Percentiles rank a stretch among this genome's conserved stretches.
Evolutionary conservation across 768 basidiomycete genomes (phyloP).

Genomic region (Coprinellus aureogranulatus): DNA sequence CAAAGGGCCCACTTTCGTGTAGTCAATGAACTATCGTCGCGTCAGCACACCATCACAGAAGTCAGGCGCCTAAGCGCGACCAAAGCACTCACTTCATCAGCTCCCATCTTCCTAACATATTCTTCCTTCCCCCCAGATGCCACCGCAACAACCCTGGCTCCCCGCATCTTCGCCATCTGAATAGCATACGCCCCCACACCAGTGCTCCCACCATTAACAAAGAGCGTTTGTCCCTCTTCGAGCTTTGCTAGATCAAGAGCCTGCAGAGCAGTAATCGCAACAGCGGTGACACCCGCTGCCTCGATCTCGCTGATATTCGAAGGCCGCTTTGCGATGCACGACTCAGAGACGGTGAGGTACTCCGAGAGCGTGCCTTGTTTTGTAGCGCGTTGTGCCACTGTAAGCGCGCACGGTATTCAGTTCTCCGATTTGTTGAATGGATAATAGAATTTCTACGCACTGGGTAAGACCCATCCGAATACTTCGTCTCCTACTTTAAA

Average conservation of each 20-base stretch:
- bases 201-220: slow-evolving; percentile 71
- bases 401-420: too few relatives aligned
- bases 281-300: slow-evolving; percentile 61
- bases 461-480: slow-evolving; percentile 50
- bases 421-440: too few relatives aligned
- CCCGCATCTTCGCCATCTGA: slow-evolving; percentile 66
- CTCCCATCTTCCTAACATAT: slow-evolving; percentile 58
- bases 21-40: slow-evolving; percentile 62
- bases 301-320: slow-evolving; percentile 48
- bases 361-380: slow-evolving; percentile 58
- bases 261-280: slow-evolving; percentile 58
- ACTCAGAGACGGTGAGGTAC: slow-evolving; percentile 49
- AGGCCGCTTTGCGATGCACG: slow-evolving; percentile 44
- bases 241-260: slow-evolving; percentile 47
- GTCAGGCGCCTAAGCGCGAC: too few relatives aligned
- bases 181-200: slow-evolving; percentile 70
- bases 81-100: slow-evolving; percentile 53
- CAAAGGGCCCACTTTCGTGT: slow-evolving; percentile 48
- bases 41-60: background rate
- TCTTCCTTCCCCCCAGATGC: slow-evolving; percentile 61
- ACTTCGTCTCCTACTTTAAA: slow-evolving; percentile 63
- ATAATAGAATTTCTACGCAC: too few relatives aligned
- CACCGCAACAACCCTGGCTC: slow-evolving; percentile 55
- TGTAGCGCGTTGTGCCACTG: slow-evolving; percentile 26
- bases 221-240: slow-evolving; percentile 57